These are phyloP conservation scores for Phalaenopsis equestris DNA, from an alignment of 106 monocot genomes.

Conservation along the genomic window DNA sequence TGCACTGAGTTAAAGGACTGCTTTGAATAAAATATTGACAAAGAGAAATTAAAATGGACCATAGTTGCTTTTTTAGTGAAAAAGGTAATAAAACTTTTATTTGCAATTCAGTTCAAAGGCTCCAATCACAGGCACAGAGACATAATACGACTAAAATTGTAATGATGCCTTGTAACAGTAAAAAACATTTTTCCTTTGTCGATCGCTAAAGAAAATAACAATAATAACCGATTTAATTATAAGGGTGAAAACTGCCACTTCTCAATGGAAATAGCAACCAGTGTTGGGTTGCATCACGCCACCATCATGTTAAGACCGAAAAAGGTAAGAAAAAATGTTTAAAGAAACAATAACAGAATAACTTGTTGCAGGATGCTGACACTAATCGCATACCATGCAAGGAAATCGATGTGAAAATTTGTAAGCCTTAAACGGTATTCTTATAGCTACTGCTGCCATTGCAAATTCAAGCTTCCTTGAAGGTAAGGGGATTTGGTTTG, in stretches of 20 bases:
- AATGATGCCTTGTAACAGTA: neutral
- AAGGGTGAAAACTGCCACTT: neutral
- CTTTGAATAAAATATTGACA: no score
- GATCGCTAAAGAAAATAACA: neutral
- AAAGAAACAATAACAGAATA: neutral
- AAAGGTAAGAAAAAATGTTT: neutral
- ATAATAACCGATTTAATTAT: neutral
- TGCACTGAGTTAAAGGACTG: no score
- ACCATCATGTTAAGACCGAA: neutral
- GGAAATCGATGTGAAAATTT: neutral
- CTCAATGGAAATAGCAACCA: neutral
- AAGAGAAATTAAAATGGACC: no score
- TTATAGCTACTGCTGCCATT: neutral
- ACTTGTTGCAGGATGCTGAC: neutral
- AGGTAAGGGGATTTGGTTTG: neutral
- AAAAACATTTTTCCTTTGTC: neutral
- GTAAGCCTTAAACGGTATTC: neutral
- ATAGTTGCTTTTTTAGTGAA: neutral
- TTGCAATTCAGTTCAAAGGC: neutral
- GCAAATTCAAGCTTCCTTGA: neutral
- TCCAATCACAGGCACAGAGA: neutral
- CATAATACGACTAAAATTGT: neutral
- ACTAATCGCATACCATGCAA: neutral
- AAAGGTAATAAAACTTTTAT: neutral
- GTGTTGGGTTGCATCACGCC: neutral